These are phyloP conservation scores for Kurtzmaniella cleridarum DNA, from an alignment of 805 yeast species.

Conservation along the genomic window DNA sequence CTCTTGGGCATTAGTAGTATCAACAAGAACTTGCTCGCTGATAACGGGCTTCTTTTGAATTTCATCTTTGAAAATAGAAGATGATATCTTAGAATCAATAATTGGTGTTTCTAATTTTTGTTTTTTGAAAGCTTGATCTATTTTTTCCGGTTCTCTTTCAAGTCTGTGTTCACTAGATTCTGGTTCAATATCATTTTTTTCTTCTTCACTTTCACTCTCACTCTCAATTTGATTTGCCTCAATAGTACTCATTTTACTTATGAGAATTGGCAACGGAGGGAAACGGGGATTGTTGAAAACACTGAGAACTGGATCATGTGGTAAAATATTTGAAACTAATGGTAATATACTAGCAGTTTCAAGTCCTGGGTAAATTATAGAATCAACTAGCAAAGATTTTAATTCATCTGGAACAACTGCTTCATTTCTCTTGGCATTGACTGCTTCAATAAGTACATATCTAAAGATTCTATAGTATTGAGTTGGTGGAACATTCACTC, in stretches of 20 bases:
- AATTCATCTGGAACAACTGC: slow-evolving; percentile 28
- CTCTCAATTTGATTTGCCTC: slow-evolving; percentile 35
- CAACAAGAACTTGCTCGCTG: background rate
- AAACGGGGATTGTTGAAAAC: slow-evolving; percentile 70
- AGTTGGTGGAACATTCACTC: slow-evolving; percentile 52
- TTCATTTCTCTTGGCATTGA: slow-evolving; percentile 20
- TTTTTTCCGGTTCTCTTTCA: slow-evolving; percentile 28
- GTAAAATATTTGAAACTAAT: slow-evolving; percentile 51
- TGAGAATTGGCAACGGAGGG: slow-evolving; percentile 42
- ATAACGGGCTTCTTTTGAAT: background rate
- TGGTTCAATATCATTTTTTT: slow-evolving; percentile 28
- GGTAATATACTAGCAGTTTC: slow-evolving; percentile 67
- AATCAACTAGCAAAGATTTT: slow-evolving; percentile 35
- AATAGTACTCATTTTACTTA: slow-evolving; percentile 28
- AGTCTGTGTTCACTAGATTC: slow-evolving; percentile 20
- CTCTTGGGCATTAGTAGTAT: slow-evolving; percentile 1
- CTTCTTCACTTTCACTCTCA: slow-evolving; percentile 31
- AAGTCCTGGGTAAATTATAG: slow-evolving; percentile 67
- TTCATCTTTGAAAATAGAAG: background rate
- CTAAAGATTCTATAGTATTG: slow-evolving; percentile 53
- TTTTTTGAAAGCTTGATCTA: slow-evolving; percentile 34
- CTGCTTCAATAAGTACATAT: slow-evolving; percentile 31
- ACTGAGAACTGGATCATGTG: slow-evolving; percentile 47
- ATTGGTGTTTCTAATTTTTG: slow-evolving; percentile 3
- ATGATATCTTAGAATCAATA: background rate